Evolutionary conservation across 129 eudicot species (phyloP), one percentile per base, ranked within the genome.

Genomic region (Kitagawia praeruptora): DNA sequence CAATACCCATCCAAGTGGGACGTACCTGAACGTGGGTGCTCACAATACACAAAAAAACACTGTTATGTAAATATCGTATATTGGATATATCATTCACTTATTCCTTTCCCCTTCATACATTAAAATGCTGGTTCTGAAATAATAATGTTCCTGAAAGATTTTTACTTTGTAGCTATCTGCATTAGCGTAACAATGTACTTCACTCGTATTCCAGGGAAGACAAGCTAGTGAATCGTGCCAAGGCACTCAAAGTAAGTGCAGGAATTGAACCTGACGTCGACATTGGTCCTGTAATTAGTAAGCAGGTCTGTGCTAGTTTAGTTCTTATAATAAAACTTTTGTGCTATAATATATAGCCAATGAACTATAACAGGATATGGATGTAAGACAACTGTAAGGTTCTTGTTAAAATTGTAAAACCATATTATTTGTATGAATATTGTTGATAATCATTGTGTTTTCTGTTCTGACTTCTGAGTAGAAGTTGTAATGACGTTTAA

Each of bases 261-360:
- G 97, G 98, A 85, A 91, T 96, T 47, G 96, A 87, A 80, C 92
- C 93, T n/a, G 96, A 88, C 77, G 89, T 93, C 71, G 93, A 93
- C 84, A 90, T 93, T 74, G 98, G 98, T 46, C 98, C 98, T 42
- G 98, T 93, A 78, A 93, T 89, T 38, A 93, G 90, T 82, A 91
- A 89, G 85, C 89, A 84, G 96, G 98, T 93, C 19, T 41, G 46
- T 73, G 38, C 53, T 23, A 73, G 76, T 73, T 13, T 42, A 40
- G 4, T 71, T 38, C 49, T 71, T 71, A 5, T 21, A 21, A 16
- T 18, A 38, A 38, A 34, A 39, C 44, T 37, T 19, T 5, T 70
- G 47, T 39, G 47, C 47, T 39, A 70, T 16, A 15, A 70, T 37
- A 39, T 70, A 11, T 70, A 15, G 45, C 28, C 27, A 19, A 39